Percentiles rank a stretch among this genome's conserved stretches.
Evolutionary conservation across 148 eudicot species (phyloP).

Genomic region (Camellia japonica): DNA sequence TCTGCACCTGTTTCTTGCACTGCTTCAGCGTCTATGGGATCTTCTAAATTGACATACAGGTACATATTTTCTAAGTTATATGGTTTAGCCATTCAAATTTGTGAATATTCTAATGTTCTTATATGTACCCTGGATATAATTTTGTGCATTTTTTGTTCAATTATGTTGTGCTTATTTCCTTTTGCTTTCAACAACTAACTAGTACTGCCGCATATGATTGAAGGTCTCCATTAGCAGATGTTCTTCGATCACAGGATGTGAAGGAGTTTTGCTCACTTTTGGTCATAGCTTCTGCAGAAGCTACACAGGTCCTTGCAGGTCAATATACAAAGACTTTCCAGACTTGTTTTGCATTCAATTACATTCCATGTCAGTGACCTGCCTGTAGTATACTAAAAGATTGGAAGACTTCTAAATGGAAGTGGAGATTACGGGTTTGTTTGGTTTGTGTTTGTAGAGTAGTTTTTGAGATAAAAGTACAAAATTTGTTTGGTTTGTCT

Average conservation of each 20-base stretch:
- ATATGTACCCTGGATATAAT: neutral
- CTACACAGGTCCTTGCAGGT: slow-evolving; percentile 45
- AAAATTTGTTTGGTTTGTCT: too few relatives aligned
- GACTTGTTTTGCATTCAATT: neutral
- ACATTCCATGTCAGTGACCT: neutral
- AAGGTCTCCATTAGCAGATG: slow-evolving; percentile 58
- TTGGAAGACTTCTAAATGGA: neutral
- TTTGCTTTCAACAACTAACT: neutral
- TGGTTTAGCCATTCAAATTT: neutral
- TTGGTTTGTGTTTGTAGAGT: too few relatives aligned
- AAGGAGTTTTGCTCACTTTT: slow-evolving; percentile 64
- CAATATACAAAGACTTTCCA: slow-evolving; percentile 7
- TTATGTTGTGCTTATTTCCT: neutral
- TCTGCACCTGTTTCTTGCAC: slow-evolving; percentile 30
- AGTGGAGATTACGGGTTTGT: too few relatives aligned
- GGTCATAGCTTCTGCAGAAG: slow-evolving; percentile 54
- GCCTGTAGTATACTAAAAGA: neutral
- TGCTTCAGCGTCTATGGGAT: slow-evolving; percentile 19
- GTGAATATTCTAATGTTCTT: neutral
- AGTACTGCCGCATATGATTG: slow-evolving; percentile 3
- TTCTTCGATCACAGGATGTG: slow-evolving; percentile 43
- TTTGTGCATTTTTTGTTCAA: neutral
- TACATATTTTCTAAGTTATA: slow-evolving; percentile 12
- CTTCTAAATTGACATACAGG: slow-evolving; percentile 48
- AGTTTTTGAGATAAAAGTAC: too few relatives aligned